These are phyloP conservation scores for Cafeteria roenbergensis DNA, from an alignment of 108 stramenopile genomes.

Conservation along the genomic window DNA sequence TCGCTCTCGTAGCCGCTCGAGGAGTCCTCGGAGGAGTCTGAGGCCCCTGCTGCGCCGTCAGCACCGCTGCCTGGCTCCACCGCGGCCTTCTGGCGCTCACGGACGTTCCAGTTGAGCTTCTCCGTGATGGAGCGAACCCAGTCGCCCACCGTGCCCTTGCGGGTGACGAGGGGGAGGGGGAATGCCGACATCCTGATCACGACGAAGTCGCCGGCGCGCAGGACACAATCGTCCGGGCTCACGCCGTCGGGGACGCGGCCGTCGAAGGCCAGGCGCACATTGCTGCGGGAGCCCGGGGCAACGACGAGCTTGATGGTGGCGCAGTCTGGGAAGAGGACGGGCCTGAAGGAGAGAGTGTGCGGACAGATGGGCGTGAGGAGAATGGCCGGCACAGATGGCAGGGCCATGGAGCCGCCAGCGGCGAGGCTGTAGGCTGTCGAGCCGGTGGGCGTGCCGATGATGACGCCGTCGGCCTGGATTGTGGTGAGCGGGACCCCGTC, in stretches of 20 bases:
- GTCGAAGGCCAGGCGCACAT: conserved; percentile 78
- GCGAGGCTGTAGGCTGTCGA: conserved; percentile 88
- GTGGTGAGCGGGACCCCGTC: conserved; percentile 79
- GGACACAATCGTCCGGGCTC: conserved; percentile 67
- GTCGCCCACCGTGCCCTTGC: not conserved
- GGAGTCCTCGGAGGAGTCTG: too few species aligned
- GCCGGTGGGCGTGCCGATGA: conserved; percentile 84
- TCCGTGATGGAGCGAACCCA: not conserved
- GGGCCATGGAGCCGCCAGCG: conserved; percentile 88
- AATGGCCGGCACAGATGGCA: conserved; percentile 83
- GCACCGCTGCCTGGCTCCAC: too few species aligned
- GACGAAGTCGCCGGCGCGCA: conserved; percentile 72
- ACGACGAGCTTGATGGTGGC: conserved; percentile 66
- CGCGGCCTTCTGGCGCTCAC: not conserved
- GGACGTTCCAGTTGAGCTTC: not conserved
- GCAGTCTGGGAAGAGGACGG: conserved; percentile 86
- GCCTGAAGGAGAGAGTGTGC: conserved; percentile 78
- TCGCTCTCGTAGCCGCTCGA: too few species aligned
- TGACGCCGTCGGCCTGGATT: conserved; percentile 87
- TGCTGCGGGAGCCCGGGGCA: conserved; percentile 65
- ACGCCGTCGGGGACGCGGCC: conserved; percentile 67
- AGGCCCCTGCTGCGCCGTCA: too few species aligned
- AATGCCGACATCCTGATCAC: conserved; percentile 69
- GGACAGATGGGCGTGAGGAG: conserved; percentile 88
- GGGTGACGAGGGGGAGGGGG: conserved; percentile 51